Evolutionary conservation across 1,139 yeast genomes (phyloP).

Genomic region (Kodamaea suecica): DNA sequence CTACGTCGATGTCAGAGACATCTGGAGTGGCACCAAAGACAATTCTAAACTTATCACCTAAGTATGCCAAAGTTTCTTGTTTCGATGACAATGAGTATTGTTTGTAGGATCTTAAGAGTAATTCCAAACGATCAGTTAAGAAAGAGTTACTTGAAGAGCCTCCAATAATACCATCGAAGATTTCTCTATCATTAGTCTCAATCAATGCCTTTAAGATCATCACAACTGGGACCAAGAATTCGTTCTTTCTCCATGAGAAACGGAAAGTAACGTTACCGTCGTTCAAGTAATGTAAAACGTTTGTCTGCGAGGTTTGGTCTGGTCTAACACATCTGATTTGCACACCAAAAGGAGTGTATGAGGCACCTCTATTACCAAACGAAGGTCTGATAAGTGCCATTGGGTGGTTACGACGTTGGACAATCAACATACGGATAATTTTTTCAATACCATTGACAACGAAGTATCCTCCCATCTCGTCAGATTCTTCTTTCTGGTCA

Average conservation of each 20-base stretch:
- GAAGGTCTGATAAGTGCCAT: conserved; percentile 97
- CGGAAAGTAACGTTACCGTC: conserved; percentile 97
- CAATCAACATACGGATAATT: conserved; percentile 93
- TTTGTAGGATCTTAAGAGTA: conserved; percentile 84
- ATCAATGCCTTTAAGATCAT: conserved; percentile 88
- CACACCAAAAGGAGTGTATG: conserved; percentile 86
- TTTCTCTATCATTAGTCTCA: conserved; percentile 90
- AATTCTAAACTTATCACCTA: conserved; percentile 94
- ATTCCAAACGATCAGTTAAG: conserved; percentile 95
- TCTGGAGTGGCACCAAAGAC: conserved; percentile 90
- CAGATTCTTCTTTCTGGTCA: conserved; percentile 79
- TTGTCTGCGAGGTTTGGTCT: conserved; percentile 96
- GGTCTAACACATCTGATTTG: conserved; percentile 94
- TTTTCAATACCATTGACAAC: conserved; percentile 96
- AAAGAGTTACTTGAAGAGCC: conserved; percentile 83
- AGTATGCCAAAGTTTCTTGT: conserved; percentile 84
- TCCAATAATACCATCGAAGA: conserved; percentile 95
- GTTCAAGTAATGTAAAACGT: conserved; percentile 88
- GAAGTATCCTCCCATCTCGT: conserved; percentile 95
- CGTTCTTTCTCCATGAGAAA: conserved; percentile 96
- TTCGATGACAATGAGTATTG: conserved; percentile 73
- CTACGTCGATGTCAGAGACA: conserved; percentile 85
- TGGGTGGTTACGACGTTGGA: conserved; percentile 95
- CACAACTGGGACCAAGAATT: conserved; percentile 87
- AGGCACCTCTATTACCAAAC: conserved; percentile 88